These are phyloP conservation scores for Dillenia suffruticosa DNA, from an alignment of 164 flowering plant species.

Conservation along the genomic window DNA sequence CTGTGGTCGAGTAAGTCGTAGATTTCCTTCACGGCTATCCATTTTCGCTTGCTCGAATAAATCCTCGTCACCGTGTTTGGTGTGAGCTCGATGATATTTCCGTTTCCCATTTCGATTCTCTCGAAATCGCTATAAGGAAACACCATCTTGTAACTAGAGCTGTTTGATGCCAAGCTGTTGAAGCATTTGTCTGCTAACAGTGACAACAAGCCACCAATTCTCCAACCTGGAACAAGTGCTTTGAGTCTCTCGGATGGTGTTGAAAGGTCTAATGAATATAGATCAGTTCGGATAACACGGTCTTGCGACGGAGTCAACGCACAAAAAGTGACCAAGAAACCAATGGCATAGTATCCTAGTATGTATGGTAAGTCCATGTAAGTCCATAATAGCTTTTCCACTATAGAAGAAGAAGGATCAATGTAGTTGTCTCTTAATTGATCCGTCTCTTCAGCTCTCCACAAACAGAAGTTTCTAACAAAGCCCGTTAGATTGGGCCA, in stretches of 20 bases:
- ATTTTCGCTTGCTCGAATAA: constrained; percentile 40
- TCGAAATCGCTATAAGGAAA: constrained; percentile 50
- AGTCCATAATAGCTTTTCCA: constrained; percentile 56
- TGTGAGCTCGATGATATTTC: constrained; percentile 42
- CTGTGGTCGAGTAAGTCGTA: constrained; percentile 51
- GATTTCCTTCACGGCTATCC: constrained; percentile 49
- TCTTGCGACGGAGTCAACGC: constrained; percentile 53
- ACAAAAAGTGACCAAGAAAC: constrained; percentile 53
- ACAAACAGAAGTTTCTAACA: constrained; percentile 50
- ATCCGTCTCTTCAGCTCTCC: constrained; percentile 79
- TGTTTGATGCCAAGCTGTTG: constrained; percentile 8
- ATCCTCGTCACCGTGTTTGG: constrained; percentile 35
- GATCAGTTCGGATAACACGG: constrained; percentile 52
- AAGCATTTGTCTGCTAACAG: constrained; percentile 41
- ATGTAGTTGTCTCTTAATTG: constrained; percentile 38
- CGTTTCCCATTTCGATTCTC: constrained; percentile 38
- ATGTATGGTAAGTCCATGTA: constrained; percentile 59
- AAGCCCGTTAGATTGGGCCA: constrained; percentile 78
- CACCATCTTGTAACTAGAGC: constrained; percentile 2
- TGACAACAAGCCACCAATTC: constrained; percentile 45
- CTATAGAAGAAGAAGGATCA: constrained; percentile 46
- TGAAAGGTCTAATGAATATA: constrained; percentile 48
- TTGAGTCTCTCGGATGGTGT: constrained; percentile 47
- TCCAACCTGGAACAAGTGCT: constrained; percentile 63
- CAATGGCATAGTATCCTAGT: constrained; percentile 65